Percentiles rank a stretch among this genome's conserved stretches.
These are phyloP conservation scores for Penicillium vulpinum DNA, from an alignment of 2,329 filamentous ascomycete genomes.

Conservation along the genomic window DNA sequence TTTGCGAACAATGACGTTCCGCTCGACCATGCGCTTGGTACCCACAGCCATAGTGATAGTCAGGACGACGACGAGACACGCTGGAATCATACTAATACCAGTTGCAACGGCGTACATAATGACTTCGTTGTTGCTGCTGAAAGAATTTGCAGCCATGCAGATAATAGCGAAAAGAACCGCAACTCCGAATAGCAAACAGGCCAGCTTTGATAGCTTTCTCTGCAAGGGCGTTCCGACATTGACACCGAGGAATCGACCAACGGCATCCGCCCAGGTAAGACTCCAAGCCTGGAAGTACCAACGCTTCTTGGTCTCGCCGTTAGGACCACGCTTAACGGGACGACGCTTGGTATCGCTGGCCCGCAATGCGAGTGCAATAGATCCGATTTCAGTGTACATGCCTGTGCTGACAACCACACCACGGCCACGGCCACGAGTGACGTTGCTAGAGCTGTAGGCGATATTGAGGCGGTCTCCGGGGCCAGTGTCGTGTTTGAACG, in stretches of 20 bases:
- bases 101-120: slow-evolving; percentile 63
- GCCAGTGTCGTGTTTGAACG: slow-evolving; percentile 52
- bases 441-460: slow-evolving; percentile 58
- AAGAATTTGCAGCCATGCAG: slow-evolving; percentile 63
- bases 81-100: slow-evolving; percentile 59
- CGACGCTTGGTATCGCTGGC: slow-evolving; percentile 54
- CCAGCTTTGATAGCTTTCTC: slow-evolving; percentile 64
- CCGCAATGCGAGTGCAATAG: slow-evolving; percentile 62
- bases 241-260: slow-evolving; percentile 63
- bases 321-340: slow-evolving; percentile 49
- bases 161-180: slow-evolving; percentile 68
- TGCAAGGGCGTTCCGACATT: slow-evolving; percentile 67
- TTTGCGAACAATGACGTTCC: slow-evolving; percentile 57
- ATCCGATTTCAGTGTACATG: slow-evolving; percentile 62
- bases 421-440: slow-evolving; percentile 58
- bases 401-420: slow-evolving; percentile 59
- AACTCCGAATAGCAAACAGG: slow-evolving; percentile 62
- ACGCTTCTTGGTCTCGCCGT: slow-evolving; percentile 50
- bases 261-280: slow-evolving; percentile 53
- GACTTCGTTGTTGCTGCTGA: slow-evolving; percentile 53
- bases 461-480: slow-evolving; percentile 60
- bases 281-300: slow-evolving; percentile 50
- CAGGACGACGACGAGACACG: slow-evolving; percentile 60
- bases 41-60: slow-evolving; percentile 65
- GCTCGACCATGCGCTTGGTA: slow-evolving; percentile 55